Conservation (phyloP, 139 green algal species). For the Picochlorum sp. region DNA sequence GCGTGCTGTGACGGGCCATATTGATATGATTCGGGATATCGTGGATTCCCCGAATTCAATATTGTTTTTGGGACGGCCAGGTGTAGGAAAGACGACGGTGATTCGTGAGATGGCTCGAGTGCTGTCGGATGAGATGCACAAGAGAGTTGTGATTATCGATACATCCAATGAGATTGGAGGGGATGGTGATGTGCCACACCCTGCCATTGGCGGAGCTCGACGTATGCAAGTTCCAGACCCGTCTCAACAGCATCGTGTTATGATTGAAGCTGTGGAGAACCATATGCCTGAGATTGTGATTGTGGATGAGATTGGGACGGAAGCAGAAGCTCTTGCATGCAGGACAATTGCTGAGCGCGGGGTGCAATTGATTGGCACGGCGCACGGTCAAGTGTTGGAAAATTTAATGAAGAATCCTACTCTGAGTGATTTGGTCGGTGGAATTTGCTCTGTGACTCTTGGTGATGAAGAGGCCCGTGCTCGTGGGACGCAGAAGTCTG, state of each 20-base stretch:
- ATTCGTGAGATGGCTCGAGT: conserved; percentile 84
- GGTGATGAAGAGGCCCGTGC: conserved; percentile 81
- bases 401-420: conserved; percentile 97
- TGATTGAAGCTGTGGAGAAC: conserved; percentile 98
- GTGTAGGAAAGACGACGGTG: conserved; percentile 92
- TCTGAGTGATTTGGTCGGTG: conserved; percentile 69
- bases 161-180: conserved; percentile 84
- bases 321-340: conserved; percentile 91
- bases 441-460: conserved; percentile 58
- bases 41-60: conserved; percentile 64
- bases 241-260: conserved; percentile 82
- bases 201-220: conserved; percentile 80
- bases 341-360: conserved; percentile 94
- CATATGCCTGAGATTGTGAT: conserved; percentile 48
- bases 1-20: conserved; percentile 81
- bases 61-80: conserved; percentile 77
- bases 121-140: conserved; percentile 69
- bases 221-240: conserved; percentile 93
- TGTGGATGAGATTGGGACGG: conserved; percentile 82
- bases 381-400: conserved; percentile 91
- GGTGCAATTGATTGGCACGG: conserved; percentile 90
- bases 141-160: conserved; percentile 63
- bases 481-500: conserved; percentile 88
- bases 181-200: conserved; percentile 90
- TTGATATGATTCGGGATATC: conserved; percentile 89